Conservation (phyloP, 306 rosid genomes). For the Potentilla sterilis region DNA sequence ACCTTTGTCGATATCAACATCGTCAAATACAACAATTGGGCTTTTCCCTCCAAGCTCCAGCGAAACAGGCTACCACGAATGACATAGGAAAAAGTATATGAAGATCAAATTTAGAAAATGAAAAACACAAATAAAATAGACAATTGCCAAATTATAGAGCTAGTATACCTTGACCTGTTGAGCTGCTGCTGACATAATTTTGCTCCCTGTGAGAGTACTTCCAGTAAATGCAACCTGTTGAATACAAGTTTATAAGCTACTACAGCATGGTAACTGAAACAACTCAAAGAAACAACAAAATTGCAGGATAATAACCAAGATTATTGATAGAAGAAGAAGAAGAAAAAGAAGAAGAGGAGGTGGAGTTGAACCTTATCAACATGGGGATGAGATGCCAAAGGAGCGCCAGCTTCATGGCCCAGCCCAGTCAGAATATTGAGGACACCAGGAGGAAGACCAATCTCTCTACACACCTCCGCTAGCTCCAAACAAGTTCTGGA, state of each 20-base stretch:
- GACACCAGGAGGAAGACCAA: slow-evolving; percentile 83
- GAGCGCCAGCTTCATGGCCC: slow-evolving; percentile 97
- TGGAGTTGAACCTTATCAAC: slow-evolving; percentile 72
- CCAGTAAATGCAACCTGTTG: slow-evolving; percentile 95
- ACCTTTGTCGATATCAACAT: slow-evolving; percentile 96
- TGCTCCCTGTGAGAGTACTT: slow-evolving; percentile 86
- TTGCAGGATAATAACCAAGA: slow-evolving; percentile 4
- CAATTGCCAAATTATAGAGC: neutral
- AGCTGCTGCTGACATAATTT: slow-evolving; percentile 89
- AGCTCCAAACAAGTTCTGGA: slow-evolving; percentile 88
- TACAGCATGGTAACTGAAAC: slow-evolving; percentile 11
- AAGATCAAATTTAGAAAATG: slow-evolving; percentile 17
- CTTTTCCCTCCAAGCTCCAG: slow-evolving; percentile 97
- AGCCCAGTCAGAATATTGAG: slow-evolving; percentile 82
- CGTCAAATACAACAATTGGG: slow-evolving; percentile 89
- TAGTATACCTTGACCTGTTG: slow-evolving; percentile 70
- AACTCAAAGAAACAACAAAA: slow-evolving; percentile 10
- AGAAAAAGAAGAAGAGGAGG: neutral
- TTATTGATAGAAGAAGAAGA: neutral
- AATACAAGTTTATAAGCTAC: slow-evolving; percentile 21
- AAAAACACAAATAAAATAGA: slow-evolving; percentile 6
- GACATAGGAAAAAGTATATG: slow-evolving; percentile 19
- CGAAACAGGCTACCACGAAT: slow-evolving; percentile 79
- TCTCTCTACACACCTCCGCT: slow-evolving; percentile 69
- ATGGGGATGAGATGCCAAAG: slow-evolving; percentile 85